Percentiles rank a stretch among this genome's conserved stretches.
Conservation (phyloP, 208 protist species). For the Leptomonas seymouri region DNA sequence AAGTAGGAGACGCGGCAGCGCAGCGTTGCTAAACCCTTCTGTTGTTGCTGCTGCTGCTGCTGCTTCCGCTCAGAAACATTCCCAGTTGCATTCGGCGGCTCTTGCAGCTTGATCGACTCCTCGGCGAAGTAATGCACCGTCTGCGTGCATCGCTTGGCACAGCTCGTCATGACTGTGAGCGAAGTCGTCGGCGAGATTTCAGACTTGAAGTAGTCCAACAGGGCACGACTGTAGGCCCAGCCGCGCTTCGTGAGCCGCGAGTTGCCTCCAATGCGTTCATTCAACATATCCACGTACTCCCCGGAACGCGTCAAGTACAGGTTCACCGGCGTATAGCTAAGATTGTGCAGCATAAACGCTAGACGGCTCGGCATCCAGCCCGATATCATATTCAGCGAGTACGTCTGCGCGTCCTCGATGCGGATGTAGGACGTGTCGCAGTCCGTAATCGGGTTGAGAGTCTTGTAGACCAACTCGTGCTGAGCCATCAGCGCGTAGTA, state of each 20-base stretch:
- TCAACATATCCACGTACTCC: slow-evolving; percentile 85
- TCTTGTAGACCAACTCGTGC: slow-evolving; percentile 72
- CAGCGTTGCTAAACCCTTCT: slow-evolving; percentile 19
- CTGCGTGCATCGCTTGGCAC: slow-evolving; percentile 78
- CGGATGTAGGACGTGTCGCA: slow-evolving; percentile 84
- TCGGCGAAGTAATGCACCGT: slow-evolving; percentile 81
- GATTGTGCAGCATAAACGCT: slow-evolving; percentile 90
- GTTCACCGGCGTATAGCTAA: slow-evolving; percentile 68
- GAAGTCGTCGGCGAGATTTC: slow-evolving; percentile 40
- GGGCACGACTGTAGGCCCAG: slow-evolving; percentile 65
- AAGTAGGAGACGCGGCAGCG: slow-evolving; percentile 85
- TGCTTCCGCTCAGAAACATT: not conserved
- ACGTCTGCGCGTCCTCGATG: slow-evolving; percentile 70
- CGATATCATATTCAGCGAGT: slow-evolving; percentile 87
- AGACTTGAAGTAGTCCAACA: slow-evolving; percentile 71
- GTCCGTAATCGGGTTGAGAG: slow-evolving; percentile 72
- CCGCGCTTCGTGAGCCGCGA: slow-evolving; percentile 79
- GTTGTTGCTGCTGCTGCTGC: not conserved
- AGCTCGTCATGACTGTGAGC: slow-evolving; percentile 87
- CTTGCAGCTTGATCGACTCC: slow-evolving; percentile 41
- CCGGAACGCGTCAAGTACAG: slow-evolving; percentile 86
- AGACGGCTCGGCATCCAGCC: slow-evolving; percentile 88
- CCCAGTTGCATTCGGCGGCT: not conserved
- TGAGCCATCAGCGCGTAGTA: slow-evolving; percentile 72
- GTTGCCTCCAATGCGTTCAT: slow-evolving; percentile 81